Evolutionary conservation across 2,329 filamentous ascomycete genomes (phyloP).

Genomic region (Fusarium secorum): DNA sequence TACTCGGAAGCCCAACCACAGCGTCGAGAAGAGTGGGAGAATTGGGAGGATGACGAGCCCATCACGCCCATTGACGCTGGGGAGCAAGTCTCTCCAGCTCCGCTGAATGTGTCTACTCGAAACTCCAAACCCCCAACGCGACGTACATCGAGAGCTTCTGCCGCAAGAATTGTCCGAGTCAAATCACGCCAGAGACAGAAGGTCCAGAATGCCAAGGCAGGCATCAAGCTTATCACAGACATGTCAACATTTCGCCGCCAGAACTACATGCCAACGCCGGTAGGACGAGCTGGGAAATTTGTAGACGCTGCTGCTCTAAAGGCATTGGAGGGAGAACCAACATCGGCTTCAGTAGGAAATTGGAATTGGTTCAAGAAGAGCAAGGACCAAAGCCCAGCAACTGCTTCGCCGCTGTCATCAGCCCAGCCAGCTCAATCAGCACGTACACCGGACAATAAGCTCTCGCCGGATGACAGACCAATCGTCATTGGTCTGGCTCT

Average conservation of each 20-base stretch:
- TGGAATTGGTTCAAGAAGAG: conserved; percentile 64
- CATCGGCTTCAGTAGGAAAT: conserved; percentile 62
- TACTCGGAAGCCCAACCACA: conserved; percentile 27
- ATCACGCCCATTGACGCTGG: conserved; percentile 51
- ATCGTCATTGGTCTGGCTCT: conserved; percentile 77
- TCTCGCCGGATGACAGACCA: conserved; percentile 74
- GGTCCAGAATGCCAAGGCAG: conserved; percentile 66
- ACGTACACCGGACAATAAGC: conserved; percentile 51
- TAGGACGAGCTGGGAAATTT: conserved; percentile 54
- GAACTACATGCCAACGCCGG: conserved; percentile 48
- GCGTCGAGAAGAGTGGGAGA: conserved; percentile 58
- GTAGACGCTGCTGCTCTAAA: conserved; percentile 66
- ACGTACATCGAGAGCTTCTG: conserved; percentile 49
- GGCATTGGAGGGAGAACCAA: conserved; percentile 65
- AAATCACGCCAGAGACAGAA: conserved; percentile 70
- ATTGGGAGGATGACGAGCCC: conserved; percentile 61
- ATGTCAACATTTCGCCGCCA: conserved; percentile 63
- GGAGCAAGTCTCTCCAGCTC: conserved; percentile 46
- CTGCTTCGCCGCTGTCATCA: conserved; percentile 39
- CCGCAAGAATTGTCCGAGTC: conserved; percentile 54
- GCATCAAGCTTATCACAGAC: conserved; percentile 75
- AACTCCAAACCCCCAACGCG: conserved; percentile 22
- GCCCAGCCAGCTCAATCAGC: conserved; percentile 37
- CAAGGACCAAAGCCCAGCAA: conserved; percentile 43
- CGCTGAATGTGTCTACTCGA: conserved; percentile 24